These are phyloP conservation scores for Suillus weaverae DNA, from an alignment of 768 basidiomycete species.

Conservation along the genomic window DNA sequence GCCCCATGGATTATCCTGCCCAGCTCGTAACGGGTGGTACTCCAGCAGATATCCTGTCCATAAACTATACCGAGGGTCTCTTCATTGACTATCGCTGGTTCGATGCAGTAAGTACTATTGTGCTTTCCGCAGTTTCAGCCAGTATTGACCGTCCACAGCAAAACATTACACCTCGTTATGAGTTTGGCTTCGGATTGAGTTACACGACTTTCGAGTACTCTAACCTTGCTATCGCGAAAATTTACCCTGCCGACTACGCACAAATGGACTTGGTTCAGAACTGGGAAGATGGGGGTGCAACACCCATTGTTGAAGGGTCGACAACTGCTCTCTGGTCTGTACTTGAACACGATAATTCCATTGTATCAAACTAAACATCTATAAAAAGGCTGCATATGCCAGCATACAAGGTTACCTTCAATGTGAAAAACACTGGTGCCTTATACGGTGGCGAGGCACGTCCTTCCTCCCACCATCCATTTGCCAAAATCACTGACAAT, in stretches of 20 bases:
- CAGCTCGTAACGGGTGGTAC: constrained; percentile 32
- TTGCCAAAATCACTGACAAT: constrained; percentile 1
- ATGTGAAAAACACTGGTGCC: constrained; percentile 63
- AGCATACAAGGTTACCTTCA: constrained; percentile 60
- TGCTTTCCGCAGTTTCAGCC: constrained; percentile 7
- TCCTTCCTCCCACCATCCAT: background rate
- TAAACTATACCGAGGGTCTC: constrained; percentile 66
- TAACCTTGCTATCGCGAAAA: constrained; percentile 47
- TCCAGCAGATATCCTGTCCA: constrained; percentile 36
- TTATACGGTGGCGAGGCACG: constrained; percentile 60
- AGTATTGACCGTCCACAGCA: constrained; percentile 35
- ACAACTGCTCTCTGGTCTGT: constrained; percentile 60
- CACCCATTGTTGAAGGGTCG: constrained; percentile 55
- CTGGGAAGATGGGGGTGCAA: constrained; percentile 63
- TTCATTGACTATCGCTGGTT: constrained; percentile 75
- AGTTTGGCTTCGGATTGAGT: constrained; percentile 88
- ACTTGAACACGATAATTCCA: background rate
- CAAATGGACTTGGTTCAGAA: constrained; percentile 36
- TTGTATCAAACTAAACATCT: constrained; percentile 10
- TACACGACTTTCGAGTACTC: constrained; percentile 83
- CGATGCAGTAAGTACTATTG: constrained; percentile 51
- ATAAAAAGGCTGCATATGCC: constrained; percentile 63
- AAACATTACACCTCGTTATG: constrained; percentile 76
- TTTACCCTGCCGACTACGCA: constrained; percentile 34
- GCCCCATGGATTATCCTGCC: constrained; percentile 49